Percentiles rank a stretch among this genome's conserved stretches.
These are phyloP conservation scores for Babesia gibsoni DNA, from an alignment of 169 alveolate genomes.

Conservation along the genomic window DNA sequence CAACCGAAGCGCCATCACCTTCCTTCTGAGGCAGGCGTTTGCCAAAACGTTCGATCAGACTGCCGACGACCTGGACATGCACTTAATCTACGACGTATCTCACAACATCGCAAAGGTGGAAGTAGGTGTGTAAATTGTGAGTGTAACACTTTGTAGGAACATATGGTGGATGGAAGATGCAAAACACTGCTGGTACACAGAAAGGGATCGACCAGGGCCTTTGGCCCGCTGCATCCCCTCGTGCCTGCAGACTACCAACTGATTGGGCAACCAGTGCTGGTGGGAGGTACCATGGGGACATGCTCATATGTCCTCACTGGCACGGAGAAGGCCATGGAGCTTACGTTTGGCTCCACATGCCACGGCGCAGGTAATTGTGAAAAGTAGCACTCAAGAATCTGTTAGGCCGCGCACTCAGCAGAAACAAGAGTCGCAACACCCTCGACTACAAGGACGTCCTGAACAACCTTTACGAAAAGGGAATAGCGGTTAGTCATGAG, in stretches of 20 bases:
- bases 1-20: slow-evolving; percentile 77
- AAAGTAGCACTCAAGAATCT: not conserved
- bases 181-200: slow-evolving; percentile 82
- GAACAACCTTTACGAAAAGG: slow-evolving; percentile 66
- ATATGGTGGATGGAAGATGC: slow-evolving; percentile 73
- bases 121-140: slow-evolving; percentile 12
- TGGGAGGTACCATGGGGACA: slow-evolving; percentile 91
- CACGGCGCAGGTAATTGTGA: slow-evolving; percentile 85
- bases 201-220: slow-evolving; percentile 88
- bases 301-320: slow-evolving; percentile 85
- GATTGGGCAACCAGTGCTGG: slow-evolving; percentile 86
- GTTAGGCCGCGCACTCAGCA: slow-evolving; percentile 70
- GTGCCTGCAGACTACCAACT: slow-evolving; percentile 82
- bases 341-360: slow-evolving; percentile 85
- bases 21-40: slow-evolving; percentile 63
- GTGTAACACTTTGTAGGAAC: slow-evolving; percentile 38
- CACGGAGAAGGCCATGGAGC: slow-evolving; percentile 79
- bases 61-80: slow-evolving; percentile 90
- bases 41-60: slow-evolving; percentile 73
- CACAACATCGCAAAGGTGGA: slow-evolving; percentile 88
- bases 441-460: slow-evolving; percentile 75
- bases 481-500: slow-evolving; percentile 41
- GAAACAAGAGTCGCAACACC: slow-evolving; percentile 77
- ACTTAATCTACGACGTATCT: slow-evolving; percentile 86
- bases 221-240: slow-evolving; percentile 87